A percentile compares a stretch with the other conserved stretches of the same genome.
Evolutionary conservation across 2,329 filamentous ascomycete genomes (phyloP).

Genomic region (Apiospora kogelbergensis): DNA sequence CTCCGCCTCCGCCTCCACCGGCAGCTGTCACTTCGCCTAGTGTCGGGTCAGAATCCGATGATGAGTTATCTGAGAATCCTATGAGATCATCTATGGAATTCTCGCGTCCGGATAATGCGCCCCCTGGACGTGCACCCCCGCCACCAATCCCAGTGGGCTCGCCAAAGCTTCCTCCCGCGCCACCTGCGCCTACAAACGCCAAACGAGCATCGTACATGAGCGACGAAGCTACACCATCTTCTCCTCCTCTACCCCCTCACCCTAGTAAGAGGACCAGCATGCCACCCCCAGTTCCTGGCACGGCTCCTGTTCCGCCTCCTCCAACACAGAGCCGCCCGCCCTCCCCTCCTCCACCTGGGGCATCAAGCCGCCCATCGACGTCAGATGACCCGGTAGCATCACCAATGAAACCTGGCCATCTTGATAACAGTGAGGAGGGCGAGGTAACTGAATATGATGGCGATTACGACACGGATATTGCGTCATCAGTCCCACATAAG

Average conservation of each 20-base stretch:
- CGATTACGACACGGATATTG: conserved; percentile 97
- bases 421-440: conserved; percentile 64
- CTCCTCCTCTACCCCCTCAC: conserved; percentile 34
- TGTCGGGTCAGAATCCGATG: conserved; percentile 82
- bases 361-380: conserved; percentile 58
- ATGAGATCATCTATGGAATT: conserved; percentile 38
- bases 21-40: conserved; percentile 63
- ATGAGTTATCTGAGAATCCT: conserved; percentile 68
- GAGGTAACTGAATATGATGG: conserved; percentile 94
- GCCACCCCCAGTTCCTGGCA: conserved; percentile 60
- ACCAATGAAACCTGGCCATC: conserved; percentile 40
- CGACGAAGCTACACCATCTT: conserved; percentile 37
- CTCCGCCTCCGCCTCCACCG: conserved; percentile 27
- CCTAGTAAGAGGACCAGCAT: conserved; percentile 57
- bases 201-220: conserved; percentile 35
- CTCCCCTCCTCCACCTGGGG: conserved; percentile 59
- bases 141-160: conserved; percentile 47
- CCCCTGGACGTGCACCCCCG: conserved; percentile 39
- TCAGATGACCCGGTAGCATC: conserved; percentile 49
- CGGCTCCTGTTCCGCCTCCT: conserved; percentile 40
- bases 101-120: conserved; percentile 31
- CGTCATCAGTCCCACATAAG: conserved; percentile 88
- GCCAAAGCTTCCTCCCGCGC: conserved; percentile 42
- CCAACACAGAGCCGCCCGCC: conserved; percentile 61
- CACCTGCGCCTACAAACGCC: conserved; percentile 19